Base-by-base conservation (phyloP, 257 asterid species). In the Mitragyna speciosa region DNA sequence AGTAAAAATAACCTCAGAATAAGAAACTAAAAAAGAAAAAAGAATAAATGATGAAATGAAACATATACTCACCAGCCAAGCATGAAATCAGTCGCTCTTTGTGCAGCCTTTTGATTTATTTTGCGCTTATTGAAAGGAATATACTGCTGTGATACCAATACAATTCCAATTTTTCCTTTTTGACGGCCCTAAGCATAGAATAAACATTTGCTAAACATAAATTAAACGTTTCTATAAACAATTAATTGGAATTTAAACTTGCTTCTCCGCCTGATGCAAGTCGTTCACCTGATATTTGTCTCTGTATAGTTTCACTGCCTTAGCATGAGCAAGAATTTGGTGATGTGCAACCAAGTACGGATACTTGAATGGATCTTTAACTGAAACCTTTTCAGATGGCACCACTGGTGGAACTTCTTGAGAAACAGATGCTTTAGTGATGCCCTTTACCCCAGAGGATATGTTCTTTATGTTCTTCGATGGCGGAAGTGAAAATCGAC, bases 261-360 rank as follows among this genome's bases (percentile, higher is more conserved):
- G 41, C 4, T 36, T 36, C 41, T 36, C 41, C 41, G 4, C 41
- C 41, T 36, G 41, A 36, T 36, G n/a, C 41, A 36, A 36, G 41
- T 36, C 41, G 41, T 36, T 2, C 8, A 79, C 82, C 73, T 79
- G 52, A 45, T 71, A 59, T 22, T 71, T 61, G 48, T 61, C 12
- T 20, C 59, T 59, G 72, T 79, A 79, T 0, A 72, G 33, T 28
- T 72, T 31, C 4, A 71, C 72, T 0, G 78, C 72, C 26, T n/a
- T 33, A 0, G 82, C 82, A 63, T 79, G 82, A 45, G 78, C 70
- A 36, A 79, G 82, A 72, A 79, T 31, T 48, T 36, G 47, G 43
- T 79, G 7, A 71, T 79, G 70, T 9, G 66, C 59, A 1, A 36
- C 82, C 2, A 58, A 4, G 59, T 79, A 79, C 14, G 78, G 73